These are phyloP conservation scores for Geranium incanum DNA, from an alignment of 441 rosid genomes.

Conservation along the genomic window DNA sequence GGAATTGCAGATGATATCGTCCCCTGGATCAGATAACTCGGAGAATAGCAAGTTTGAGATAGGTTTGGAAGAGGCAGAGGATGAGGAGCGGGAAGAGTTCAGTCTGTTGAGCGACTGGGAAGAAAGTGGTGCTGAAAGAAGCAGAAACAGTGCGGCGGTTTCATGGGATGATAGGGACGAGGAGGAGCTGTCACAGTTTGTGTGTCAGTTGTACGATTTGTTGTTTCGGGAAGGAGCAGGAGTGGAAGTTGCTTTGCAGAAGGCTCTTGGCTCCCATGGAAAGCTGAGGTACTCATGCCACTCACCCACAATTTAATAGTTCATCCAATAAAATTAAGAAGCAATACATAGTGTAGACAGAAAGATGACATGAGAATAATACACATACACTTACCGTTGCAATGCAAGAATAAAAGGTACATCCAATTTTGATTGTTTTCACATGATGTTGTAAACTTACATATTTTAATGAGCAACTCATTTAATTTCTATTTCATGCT, in stretches of 20 bases:
- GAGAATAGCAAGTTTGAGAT: conserved; percentile 49
- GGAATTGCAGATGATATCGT: conserved; percentile 40
- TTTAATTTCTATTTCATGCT: neutral
- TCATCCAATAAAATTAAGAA: neutral
- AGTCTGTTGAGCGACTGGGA: conserved; percentile 90
- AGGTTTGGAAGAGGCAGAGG: conserved; percentile 73
- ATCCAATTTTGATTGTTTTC: neutral
- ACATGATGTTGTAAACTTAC: neutral
- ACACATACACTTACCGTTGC: no score
- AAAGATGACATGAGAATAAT: neutral
- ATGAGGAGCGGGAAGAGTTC: conserved; percentile 52
- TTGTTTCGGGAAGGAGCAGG: conserved; percentile 59
- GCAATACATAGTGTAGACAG: neutral
- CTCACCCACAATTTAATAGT: neutral
- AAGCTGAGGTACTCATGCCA: neutral
- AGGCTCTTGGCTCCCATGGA: conserved; percentile 39
- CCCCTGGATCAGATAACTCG: conserved; percentile 33
- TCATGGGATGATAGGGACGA: conserved; percentile 66
- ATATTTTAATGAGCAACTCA: neutral
- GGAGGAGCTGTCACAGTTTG: conserved; percentile 60
- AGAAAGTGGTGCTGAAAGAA: conserved; percentile 66
- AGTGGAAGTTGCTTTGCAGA: conserved; percentile 59
- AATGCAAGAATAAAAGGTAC: neutral
- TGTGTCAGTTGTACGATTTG: conserved; percentile 56
- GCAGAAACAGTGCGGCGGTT: conserved; percentile 28